A percentile compares a stretch with the other conserved stretches of the same genome.
Evolutionary conservation across 2,329 filamentous ascomycete species (phyloP).

Genomic region (Scedosporium boydii): DNA sequence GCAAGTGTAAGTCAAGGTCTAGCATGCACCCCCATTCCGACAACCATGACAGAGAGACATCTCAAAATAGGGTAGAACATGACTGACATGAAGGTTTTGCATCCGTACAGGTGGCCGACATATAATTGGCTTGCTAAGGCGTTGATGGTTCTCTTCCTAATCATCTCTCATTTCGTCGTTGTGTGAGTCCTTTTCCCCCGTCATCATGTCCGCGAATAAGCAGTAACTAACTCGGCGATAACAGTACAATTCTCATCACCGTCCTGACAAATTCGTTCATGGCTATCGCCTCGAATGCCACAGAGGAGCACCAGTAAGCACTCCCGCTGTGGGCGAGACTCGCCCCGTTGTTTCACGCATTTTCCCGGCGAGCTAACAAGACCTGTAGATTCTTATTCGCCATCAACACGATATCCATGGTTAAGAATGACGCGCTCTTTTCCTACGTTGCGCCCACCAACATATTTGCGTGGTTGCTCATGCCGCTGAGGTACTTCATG

Average conservation of each 20-base stretch:
- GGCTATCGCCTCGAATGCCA: conserved; percentile 86
- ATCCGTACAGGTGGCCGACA: conserved; percentile 44
- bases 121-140: conserved; percentile 73
- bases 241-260: conserved; percentile 77
- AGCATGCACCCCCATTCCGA: not conserved
- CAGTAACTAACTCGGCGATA: not conserved
- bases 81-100: not conserved
- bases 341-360: not conserved
- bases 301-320: conserved; percentile 70
- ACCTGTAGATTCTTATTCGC: conserved; percentile 67
- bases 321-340: too few species aligned
- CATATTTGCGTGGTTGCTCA: conserved; percentile 80
- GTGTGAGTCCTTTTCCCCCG: conserved; percentile 40
- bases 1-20: conserved; percentile 54
- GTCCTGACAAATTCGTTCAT: conserved; percentile 97
- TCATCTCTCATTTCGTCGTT: conserved; percentile 91
- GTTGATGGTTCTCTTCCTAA: conserved; percentile 72
- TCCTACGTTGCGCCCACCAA: conserved; percentile 89
- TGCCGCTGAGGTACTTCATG: conserved; percentile 72
- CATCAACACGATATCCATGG: conserved; percentile 95
- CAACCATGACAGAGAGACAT: not conserved
- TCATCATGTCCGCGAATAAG: not conserved
- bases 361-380: conserved; percentile 3
- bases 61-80: not conserved
- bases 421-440: conserved; percentile 94